Conservation (phyloP, 2,329 filamentous ascomycete genomes). For the Pseudocercospora ulei region DNA sequence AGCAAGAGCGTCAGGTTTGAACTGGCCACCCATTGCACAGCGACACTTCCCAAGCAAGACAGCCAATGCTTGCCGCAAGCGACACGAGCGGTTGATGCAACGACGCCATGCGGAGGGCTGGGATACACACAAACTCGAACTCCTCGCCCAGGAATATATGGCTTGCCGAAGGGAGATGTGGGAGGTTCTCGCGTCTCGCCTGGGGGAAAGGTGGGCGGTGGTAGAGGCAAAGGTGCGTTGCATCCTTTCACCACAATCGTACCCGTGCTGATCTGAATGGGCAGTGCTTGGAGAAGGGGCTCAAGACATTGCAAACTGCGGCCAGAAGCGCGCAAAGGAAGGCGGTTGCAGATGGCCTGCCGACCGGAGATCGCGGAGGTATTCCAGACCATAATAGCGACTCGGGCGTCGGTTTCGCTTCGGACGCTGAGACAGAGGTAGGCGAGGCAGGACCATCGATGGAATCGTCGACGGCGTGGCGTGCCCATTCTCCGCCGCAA, state of each 20-base stretch:
- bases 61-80: constrained; percentile 76
- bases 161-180: constrained; percentile 71
- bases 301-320: constrained; percentile 68
- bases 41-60: constrained; percentile 67
- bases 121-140: constrained; percentile 65
- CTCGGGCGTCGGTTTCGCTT: constrained; percentile 53
- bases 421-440: constrained; percentile 41
- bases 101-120: constrained; percentile 63
- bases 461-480: constrained; percentile 26
- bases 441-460: constrained; percentile 19
- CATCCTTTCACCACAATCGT: constrained; percentile 31
- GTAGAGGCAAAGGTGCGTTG: constrained; percentile 73
- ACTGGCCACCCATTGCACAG: constrained; percentile 72
- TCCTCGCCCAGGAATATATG: constrained; percentile 69
- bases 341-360: constrained; percentile 43
- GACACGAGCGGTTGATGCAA: constrained; percentile 76
- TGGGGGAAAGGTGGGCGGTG: constrained; percentile 51
- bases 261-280: constrained; percentile 12
- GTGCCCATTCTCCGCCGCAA: constrained; percentile 19
- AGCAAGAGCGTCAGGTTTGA: constrained; percentile 64
- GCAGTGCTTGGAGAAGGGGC: constrained; percentile 72
- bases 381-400: constrained; percentile 50
- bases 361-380: constrained; percentile 31
- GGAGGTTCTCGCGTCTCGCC: constrained; percentile 57
- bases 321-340: constrained; percentile 57